phyloP scores from a whole-genome alignment of 1,284 basidiomycete species.

The Coriolopsis trogii region DNA sequence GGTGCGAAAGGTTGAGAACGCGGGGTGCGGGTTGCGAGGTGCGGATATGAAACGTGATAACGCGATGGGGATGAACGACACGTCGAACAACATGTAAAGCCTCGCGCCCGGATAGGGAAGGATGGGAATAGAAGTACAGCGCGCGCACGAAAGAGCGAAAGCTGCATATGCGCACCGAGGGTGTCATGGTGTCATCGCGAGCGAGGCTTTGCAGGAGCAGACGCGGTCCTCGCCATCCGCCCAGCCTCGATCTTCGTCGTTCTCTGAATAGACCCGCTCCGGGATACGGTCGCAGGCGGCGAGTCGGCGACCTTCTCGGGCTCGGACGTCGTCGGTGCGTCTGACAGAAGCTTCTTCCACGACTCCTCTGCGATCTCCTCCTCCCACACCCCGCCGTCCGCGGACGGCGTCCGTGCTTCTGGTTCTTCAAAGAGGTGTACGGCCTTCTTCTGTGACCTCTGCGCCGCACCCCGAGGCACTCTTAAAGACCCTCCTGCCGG shows the following conservation, averaged over 20 bases:
- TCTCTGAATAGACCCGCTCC: background rate
- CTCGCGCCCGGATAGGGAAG: no score
- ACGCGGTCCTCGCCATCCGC: no score
- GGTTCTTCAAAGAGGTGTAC: constrained; percentile 14
- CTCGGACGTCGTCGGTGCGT: background rate
- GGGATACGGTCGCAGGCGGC: background rate
- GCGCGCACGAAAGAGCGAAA: no score
- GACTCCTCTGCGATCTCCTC: constrained; percentile 22
- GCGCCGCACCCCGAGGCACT: background rate
- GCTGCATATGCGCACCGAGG: no score
- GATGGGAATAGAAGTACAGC: no score
- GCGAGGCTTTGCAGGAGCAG: background rate
- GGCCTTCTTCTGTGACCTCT: background rate
- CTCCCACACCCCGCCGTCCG: constrained; percentile 25
- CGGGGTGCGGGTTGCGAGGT: no score
- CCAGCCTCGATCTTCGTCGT: background rate
- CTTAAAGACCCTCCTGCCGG: background rate
- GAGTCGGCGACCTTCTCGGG: background rate
- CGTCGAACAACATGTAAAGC: no score
- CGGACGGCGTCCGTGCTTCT: background rate
- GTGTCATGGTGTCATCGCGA: background rate
- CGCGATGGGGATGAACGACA: no score
- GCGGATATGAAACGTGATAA: no score
- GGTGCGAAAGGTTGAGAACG: no score
- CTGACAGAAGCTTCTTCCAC: constrained; percentile 20